Evolutionary conservation across 495 filamentous ascomycete species (phyloP).

Genomic region (Penicillium paxilli): DNA sequence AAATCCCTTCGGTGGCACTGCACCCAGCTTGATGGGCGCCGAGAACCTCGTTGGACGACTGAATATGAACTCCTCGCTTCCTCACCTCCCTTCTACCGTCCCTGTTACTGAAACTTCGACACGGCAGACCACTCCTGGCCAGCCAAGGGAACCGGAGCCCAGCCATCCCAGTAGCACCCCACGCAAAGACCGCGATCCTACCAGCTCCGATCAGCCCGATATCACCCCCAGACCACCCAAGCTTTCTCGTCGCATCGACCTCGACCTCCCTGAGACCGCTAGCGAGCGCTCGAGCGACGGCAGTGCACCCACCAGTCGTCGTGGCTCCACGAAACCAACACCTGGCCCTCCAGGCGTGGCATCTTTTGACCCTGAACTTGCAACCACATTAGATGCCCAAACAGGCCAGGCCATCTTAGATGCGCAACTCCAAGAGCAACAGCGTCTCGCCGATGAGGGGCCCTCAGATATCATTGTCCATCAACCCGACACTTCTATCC

Average conservation of each 20-base stretch:
- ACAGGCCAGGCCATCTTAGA: slow-evolving; percentile 39
- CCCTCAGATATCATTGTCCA: slow-evolving; percentile 25
- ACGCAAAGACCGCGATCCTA: slow-evolving; percentile 4
- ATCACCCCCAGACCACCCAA: slow-evolving; percentile 36
- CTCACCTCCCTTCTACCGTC: slow-evolving; percentile 30
- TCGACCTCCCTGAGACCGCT: slow-evolving; percentile 44
- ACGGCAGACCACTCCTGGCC: slow-evolving; percentile 33
- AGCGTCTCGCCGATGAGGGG: slow-evolving; percentile 19
- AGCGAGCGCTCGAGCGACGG: slow-evolving; percentile 40
- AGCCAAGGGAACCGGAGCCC: slow-evolving; percentile 20
- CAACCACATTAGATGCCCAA: slow-evolving; percentile 43
- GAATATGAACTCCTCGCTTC: slow-evolving; percentile 61
- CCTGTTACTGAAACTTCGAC: slow-evolving; percentile 36
- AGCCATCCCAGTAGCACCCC: slow-evolving; percentile 15
- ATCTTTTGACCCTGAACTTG: slow-evolving; percentile 34
- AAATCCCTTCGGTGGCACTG: slow-evolving; percentile 40
- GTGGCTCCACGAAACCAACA: neutral
- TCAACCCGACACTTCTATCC: slow-evolving; percentile 2
- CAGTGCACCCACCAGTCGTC: slow-evolving; percentile 15
- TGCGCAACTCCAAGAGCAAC: slow-evolving; percentile 22
- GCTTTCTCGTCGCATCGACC: slow-evolving; percentile 34
- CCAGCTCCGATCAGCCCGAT: slow-evolving; percentile 12
- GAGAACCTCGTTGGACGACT: slow-evolving; percentile 67
- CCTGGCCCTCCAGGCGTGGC: neutral
- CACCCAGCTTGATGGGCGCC: slow-evolving; percentile 63